Evolutionary conservation across 2,329 filamentous ascomycete genomes (phyloP), one percentile per base, ranked within the genome.

Genomic region (Thelonectria rubi): DNA sequence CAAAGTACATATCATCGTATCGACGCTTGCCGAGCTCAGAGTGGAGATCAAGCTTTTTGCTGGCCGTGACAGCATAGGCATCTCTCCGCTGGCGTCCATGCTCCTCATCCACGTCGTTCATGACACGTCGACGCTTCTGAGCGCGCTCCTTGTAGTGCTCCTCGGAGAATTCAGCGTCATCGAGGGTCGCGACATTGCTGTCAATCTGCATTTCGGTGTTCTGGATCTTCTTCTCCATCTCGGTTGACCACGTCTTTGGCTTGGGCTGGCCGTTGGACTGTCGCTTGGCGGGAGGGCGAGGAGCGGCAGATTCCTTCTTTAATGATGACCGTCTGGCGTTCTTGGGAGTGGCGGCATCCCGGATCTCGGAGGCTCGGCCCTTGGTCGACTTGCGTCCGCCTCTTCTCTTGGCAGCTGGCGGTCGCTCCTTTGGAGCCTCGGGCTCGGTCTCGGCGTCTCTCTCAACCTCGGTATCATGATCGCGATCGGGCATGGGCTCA

Each of bases 1-100:
- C 87, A 73, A 93, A 94, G 75, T 95, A 89, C 47, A 89, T 81
- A 14, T 91, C 84, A 61, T 92, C 87, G 75, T 92, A 97, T 32
- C 92, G 88, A 55, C 89, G 84, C 71, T 91, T 91, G 40, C 92
- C 92, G 17, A 87, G 83, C 52, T 88, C 84, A 51, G 90, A 87
- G 71, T 94, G 91, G 45, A 82, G 82, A 56, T 83, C 82, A 52
- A 97, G 86, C 55, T 89, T 88, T 75, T 75, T 88, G 71, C 76
- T 86, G 76, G 79, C 85, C 71, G 72, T 82, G 68, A 74, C 85
- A 76, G 77, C 86, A 80, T 81, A 90, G 77, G 91, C 89, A 50
- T 74, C 75, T 47, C 84, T 80, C 61, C 88, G 82, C 69, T 85
- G 81, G 77, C 90, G 90, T 67, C 87, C 87, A 70, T 89, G 90